A percentile compares a stretch with the other conserved stretches of the same genome.
Conservation (phyloP, 2,329 filamentous ascomycete species). For the Escovopsis sp. region DNA sequence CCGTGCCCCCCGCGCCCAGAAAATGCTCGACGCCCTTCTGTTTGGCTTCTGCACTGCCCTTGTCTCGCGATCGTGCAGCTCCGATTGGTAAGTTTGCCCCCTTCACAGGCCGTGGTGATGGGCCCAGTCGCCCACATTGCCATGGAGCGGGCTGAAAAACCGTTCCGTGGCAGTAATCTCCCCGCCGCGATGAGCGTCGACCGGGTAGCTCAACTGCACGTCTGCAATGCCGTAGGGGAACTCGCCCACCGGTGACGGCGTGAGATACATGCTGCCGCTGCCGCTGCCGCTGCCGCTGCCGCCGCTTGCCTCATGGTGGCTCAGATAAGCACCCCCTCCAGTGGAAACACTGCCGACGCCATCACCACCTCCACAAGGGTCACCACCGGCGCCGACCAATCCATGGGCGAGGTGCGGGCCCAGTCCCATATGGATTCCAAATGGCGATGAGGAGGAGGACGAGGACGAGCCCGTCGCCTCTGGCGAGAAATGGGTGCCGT, state of each 20-base stretch:
- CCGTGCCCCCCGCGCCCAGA: background rate
- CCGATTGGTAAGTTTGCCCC: too few species aligned
- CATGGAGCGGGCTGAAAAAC: constrained; percentile 1
- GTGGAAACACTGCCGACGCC: too few species aligned
- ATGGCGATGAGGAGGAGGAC: background rate
- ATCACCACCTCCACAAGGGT: too few species aligned
- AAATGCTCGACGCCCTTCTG: too few species aligned
- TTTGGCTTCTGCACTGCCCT: too few species aligned
- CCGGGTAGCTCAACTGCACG: constrained; percentile 14
- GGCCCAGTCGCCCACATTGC: constrained; percentile 3
- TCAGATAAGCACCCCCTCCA: too few species aligned
- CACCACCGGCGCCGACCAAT: background rate
- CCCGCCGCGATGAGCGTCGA: constrained; percentile 1
- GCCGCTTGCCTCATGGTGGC: background rate
- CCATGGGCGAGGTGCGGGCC: constrained; percentile 4
- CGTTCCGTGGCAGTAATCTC: constrained; percentile 1
- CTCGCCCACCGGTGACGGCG: constrained; percentile 8
- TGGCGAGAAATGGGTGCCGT: background rate
- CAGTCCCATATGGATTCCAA: constrained; percentile 5
- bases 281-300: constrained; percentile 2
- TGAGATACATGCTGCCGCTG: constrained; percentile 7
- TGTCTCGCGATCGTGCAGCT: too few species aligned
- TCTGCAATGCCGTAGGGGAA: constrained; percentile 14
- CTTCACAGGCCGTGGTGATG: background rate
- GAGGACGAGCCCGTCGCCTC: background rate